Percentiles rank a stretch among this genome's conserved stretches.
Conservation (phyloP, 2,329 filamentous ascomycete genomes). For the Pezizomycotina sp. region DNA sequence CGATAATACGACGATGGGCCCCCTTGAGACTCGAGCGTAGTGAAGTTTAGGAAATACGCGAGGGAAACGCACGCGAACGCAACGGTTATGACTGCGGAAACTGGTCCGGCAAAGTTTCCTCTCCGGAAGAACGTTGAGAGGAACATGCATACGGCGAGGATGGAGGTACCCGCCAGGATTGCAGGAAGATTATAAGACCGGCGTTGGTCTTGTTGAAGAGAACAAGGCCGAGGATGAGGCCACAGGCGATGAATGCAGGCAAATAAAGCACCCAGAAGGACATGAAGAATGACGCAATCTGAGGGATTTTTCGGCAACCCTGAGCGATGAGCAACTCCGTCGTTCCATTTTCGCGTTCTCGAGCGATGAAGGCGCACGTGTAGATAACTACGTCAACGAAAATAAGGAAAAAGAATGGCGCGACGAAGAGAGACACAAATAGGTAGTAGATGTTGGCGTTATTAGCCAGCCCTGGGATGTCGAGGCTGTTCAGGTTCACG, state of each 20-base stretch:
- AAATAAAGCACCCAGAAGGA: constrained; percentile 66
- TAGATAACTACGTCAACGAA: constrained; percentile 76
- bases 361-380: constrained; percentile 67
- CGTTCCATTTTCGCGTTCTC: constrained; percentile 73
- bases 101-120: constrained; percentile 73
- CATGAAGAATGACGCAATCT: constrained; percentile 61
- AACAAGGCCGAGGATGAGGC: constrained; percentile 44
- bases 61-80: constrained; percentile 59
- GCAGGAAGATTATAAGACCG: constrained; percentile 40
- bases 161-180: constrained; percentile 59
- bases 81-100: constrained; percentile 53
- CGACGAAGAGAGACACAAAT: constrained; percentile 26
- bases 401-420: constrained; percentile 57
- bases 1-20: constrained; percentile 50
- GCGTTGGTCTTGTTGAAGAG: constrained; percentile 34
- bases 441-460: constrained; percentile 13
- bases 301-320: constrained; percentile 61
- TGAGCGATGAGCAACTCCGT: constrained; percentile 79
- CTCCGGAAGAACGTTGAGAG: constrained; percentile 72
- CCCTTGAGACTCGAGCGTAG: constrained; percentile 44
- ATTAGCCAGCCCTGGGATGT: constrained; percentile 22
- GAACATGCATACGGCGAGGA: constrained; percentile 66
- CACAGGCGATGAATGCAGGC: constrained; percentile 67
- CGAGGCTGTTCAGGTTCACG: constrained; percentile 54
- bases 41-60: constrained; percentile 45